Evolutionary conservation across 345 rosid genomes (phyloP), one percentile per base, ranked within the genome.

Genomic region (Rubroshorea leprosula): DNA sequence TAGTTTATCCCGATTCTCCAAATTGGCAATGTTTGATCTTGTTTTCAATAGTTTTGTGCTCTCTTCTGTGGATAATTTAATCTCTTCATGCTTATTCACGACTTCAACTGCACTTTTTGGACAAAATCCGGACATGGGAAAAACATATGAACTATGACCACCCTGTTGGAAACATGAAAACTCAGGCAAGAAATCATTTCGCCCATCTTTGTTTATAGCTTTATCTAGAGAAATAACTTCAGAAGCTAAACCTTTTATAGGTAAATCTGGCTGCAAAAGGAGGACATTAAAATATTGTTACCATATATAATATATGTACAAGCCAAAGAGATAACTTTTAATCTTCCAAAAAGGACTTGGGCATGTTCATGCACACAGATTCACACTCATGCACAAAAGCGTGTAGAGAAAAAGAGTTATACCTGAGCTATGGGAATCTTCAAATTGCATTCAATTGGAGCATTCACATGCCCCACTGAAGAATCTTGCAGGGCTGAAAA

Each of bases 401-500:
- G 51, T 58, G 51, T 10, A 39, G 55, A 55, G 58, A 44, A 13
- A 46, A 44, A 68, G 67, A 63, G 48, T 49, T 61, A 76, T 78
- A 87, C 96, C 83, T 68, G 64, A 72, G 55, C 66, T 45, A 68
- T 54, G 24, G 84, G 67, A 68, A 54, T 68, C 68, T 80, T 78
- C 72, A 63, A 54, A 55, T 66, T 72, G 63, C 70, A 60, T 57
- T 77, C 74, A 59, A 78, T 49, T 62, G 75, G 61, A 71, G 59
- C 64, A 60, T 68, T 60, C 54, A 62, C 63, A 66, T 78, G 78
- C 68, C 68, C 76, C 19, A 73, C 60, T 43, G 82, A 50, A 57
- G 84, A 67, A 66, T 80, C 91, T 55, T 81, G 81, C 62, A 80
- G 77, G 29, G 83, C 54, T 10, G 60, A 80, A 74, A 85, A 83